Base-by-base conservation (phyloP, 805 yeast species). In the Wickerhamomyces alni region DNA sequence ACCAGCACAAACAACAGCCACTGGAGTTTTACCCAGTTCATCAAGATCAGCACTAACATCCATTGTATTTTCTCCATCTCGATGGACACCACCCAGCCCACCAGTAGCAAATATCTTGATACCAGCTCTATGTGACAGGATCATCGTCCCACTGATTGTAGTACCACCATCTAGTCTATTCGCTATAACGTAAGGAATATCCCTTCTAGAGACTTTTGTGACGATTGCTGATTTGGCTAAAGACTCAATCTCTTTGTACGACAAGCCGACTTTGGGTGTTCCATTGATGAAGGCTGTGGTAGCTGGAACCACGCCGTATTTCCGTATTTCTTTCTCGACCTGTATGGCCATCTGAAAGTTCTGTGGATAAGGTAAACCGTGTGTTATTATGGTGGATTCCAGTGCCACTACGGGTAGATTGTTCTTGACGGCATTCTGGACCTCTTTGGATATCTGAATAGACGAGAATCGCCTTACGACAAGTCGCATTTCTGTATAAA, bases 1-100 rank as follows among this genome's bases (percentile, higher is more conserved):
- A 0, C 96, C 96, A 8, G 95, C 80, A 57, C 96, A 87, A 9
- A 87, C 89, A n/a, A 87, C 96, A 0, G 87, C 79, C 2, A 87
- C 87, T 0, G 89, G 86, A 0, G 95, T 88, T 41, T 79, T 69
- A 2, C 88, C 82, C 39, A 88, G 66, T 55, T 87, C 96, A 36
- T 87, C 89, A 45, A 87, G 70, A 59, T 87, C 96, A 2, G 95
- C 95, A 51, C 89, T 80, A 18, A 87, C 68, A 58, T 87, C 96
- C 79, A 86, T 73, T 2, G 88, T 77, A 22, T 62, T 47, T 40
- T 83, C 82, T 17, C 84, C 91, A 8, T 83, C 84, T 40, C 86
- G 71, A 52, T 87, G 95, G 10, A 87, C 95, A 17, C 96, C 96
- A 17, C 96, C 96, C 16, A 87, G 68, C 1, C 96, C 96, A 25